These are phyloP conservation scores for Taphrina betulina DNA, from an alignment of 1,139 yeast genomes.

Conservation along the genomic window DNA sequence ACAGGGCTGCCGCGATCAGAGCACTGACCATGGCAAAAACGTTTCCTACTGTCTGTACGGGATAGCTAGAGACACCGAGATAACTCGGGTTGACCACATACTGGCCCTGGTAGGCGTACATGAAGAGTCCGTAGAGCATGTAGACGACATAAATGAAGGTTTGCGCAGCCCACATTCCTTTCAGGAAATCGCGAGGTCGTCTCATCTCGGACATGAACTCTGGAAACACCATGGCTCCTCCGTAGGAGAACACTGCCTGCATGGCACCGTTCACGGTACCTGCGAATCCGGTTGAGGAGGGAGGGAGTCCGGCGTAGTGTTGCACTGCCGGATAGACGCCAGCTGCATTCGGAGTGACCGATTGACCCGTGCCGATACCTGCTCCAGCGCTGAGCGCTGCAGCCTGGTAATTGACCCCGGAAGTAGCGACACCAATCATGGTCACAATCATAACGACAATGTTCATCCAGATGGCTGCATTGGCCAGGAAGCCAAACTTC, in stretches of 20 bases:
- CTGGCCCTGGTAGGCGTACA: conserved; percentile 51
- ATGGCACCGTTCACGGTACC: too few species aligned
- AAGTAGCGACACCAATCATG: conserved; percentile 1
- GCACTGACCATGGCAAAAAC: conserved; percentile 47
- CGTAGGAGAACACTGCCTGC: conserved; percentile 52
- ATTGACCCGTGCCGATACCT: too few species aligned
- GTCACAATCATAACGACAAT: conserved; percentile 40
- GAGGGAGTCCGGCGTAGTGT: too few species aligned
- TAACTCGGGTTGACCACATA: conserved; percentile 49
- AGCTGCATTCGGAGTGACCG: too few species aligned
- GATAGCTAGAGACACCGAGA: conserved; percentile 47
- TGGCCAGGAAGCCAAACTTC: conserved; percentile 49
- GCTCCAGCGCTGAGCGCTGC: too few species aligned
- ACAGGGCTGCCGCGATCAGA: conserved; percentile 50
- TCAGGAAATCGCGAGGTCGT: conserved; percentile 51
- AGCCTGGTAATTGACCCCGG: conserved; percentile 1
- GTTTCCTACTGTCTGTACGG: conserved; percentile 48
- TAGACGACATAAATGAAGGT: conserved; percentile 47
- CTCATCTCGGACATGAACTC: conserved; percentile 53
- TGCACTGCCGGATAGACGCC: too few species aligned
- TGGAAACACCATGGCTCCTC: conserved; percentile 52
- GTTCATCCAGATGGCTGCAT: conserved; percentile 39
- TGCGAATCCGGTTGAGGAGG: too few species aligned
- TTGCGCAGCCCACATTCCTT: conserved; percentile 50
- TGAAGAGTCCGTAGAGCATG: conserved; percentile 48